Evolutionary conservation across 2,329 filamentous ascomycete species (phyloP).

Genomic region (Aspergillus persii): DNA sequence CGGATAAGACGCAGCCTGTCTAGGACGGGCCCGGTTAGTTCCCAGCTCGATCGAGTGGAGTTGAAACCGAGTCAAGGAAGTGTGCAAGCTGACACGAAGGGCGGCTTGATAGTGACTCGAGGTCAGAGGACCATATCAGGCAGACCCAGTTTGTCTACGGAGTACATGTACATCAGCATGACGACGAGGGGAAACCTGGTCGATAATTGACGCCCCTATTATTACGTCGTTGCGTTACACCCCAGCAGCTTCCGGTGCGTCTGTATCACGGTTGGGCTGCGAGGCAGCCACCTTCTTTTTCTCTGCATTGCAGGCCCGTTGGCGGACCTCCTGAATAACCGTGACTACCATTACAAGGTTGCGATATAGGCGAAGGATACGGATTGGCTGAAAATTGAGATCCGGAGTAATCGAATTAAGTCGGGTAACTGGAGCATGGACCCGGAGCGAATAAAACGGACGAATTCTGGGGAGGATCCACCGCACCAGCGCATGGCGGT

Average conservation of each 20-base stretch:
- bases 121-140: neutral
- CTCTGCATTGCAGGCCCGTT: neutral
- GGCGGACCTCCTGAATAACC: constrained; percentile 1
- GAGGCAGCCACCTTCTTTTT: neutral
- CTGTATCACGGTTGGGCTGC: neutral
- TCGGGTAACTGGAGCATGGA: constrained; percentile 2
- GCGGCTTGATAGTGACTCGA: constrained; percentile 8
- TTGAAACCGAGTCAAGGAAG: constrained; percentile 13
- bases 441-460: neutral
- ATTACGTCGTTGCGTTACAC: neutral
- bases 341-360: neutral
- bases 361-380: neutral
- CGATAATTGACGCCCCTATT: neutral
- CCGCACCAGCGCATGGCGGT: constrained; percentile 12
- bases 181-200: neutral
- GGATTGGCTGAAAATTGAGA: constrained; percentile 7
- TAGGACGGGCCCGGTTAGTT: constrained; percentile 5
- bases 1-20: constrained; percentile 13
- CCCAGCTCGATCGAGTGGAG: constrained; percentile 13
- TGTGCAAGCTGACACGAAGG: constrained; percentile 18
- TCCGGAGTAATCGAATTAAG: constrained; percentile 3
- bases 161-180: neutral
- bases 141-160: neutral
- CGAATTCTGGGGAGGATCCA: constrained; percentile 5
- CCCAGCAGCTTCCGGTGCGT: neutral